Evolutionary conservation across 2,329 filamentous ascomycete genomes (phyloP), one percentile per base, ranked within the genome.

Genomic region (Aphanocladium album): DNA sequence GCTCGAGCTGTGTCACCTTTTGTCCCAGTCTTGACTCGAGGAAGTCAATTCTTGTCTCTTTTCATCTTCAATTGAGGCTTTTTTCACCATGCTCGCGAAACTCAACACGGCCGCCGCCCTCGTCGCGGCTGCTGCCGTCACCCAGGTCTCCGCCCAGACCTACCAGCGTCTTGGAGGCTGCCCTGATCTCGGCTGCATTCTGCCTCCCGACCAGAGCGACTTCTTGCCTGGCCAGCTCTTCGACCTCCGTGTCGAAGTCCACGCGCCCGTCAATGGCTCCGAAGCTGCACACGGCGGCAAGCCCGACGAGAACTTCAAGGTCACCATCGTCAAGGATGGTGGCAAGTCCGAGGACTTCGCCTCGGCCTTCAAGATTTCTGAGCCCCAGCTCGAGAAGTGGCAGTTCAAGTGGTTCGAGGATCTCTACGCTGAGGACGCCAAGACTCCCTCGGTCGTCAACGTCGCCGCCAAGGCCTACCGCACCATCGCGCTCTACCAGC

Each of bases 391-490:
- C 17, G 91, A 96, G 79, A 87, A 80, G 64, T 96, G 91, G 91
- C 83, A 86, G 65, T 95, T 95, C 71, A 81, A 81, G n/a, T 95
- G 89, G 89, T 93, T 84, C 69, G 91, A 93, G 77, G 89, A 96
- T 68, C 82, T 91, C 27, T 96, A 91, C 70, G 90, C 90, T 30
- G 77, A 86, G 69, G 90, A 93, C 67, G 85, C 85, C 3, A 76
- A 83, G 21, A 86, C 81, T 39, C 83, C 89, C 5, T 89, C 87
- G 1, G 69, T 91, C 21, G 91, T 96, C 74, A 90, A 91, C 63
- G 91, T 95, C 56, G 87, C 90, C 1, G 83, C 89, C 64, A 93
- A 92, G 76, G 86, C 85, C 33, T 95, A 91, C 77, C 84, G 91
- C 63, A 83, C 85, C 64, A 82, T 95, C 51, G 87, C 87, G 19